Conservation (phyloP, 2,329 filamentous ascomycete genomes). For the Phaeosphaeriaceae sp. region DNA sequence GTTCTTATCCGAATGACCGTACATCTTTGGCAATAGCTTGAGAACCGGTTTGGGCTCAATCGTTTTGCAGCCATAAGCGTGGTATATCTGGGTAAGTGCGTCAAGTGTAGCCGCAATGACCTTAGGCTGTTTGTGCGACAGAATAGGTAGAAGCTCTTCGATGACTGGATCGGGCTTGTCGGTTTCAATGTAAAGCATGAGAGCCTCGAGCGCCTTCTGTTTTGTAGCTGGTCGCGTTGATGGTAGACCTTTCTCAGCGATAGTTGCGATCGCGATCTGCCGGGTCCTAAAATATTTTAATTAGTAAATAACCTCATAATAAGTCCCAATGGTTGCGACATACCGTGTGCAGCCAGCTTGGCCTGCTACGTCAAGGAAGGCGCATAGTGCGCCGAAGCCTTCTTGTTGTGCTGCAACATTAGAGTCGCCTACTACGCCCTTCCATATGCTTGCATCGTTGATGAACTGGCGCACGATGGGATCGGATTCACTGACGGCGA, state of each 20-base stretch:
- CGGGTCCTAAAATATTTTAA: conserved; percentile 65
- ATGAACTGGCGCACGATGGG: conserved; percentile 87
- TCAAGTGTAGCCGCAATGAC: conserved; percentile 77
- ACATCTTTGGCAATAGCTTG: conserved; percentile 86
- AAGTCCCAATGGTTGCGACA: conserved; percentile 15
- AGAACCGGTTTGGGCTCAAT: conserved; percentile 91
- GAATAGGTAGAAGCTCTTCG: conserved; percentile 83
- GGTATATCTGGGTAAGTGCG: conserved; percentile 82
- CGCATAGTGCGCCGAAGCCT: conserved; percentile 83
- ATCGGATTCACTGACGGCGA: conserved; percentile 82
- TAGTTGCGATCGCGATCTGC: conserved; percentile 72
- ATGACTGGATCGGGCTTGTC: conserved; percentile 85
- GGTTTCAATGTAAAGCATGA: conserved; percentile 88
- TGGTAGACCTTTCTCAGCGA: conserved; percentile 89
- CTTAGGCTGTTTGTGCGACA: conserved; percentile 91
- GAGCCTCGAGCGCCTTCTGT: conserved; percentile 80
- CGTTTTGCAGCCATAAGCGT: conserved; percentile 93
- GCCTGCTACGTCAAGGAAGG: conserved; percentile 91
- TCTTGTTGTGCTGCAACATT: conserved; percentile 98
- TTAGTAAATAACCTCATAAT: conserved; percentile 14
- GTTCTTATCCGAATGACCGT: conserved; percentile 97
- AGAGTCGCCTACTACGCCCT: conserved; percentile 87
- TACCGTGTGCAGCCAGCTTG: conserved; percentile 75
- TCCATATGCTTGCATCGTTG: conserved; percentile 85
- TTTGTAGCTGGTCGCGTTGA: conserved; percentile 91